Evolutionary conservation across 2,329 filamentous ascomycete species (phyloP).

Genomic region (Amesomyces nigricolor): DNA sequence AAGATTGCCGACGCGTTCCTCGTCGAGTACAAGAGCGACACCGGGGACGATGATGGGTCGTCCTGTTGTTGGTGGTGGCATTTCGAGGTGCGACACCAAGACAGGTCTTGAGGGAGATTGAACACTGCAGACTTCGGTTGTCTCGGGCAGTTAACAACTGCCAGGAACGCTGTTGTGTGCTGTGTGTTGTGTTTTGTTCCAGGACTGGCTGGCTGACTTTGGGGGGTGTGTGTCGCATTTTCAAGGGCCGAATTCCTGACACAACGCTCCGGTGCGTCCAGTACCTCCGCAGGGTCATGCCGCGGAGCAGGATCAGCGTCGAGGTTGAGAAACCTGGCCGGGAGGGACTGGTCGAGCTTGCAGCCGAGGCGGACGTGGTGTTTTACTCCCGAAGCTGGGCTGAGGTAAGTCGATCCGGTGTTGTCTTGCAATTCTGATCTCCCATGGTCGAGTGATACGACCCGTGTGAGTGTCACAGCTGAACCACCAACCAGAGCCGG

Average conservation of each 20-base stretch:
- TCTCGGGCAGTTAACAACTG: neutral
- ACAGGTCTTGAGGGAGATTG: neutral
- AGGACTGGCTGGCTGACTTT: neutral
- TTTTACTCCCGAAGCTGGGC: constrained; percentile 70
- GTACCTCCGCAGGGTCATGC: constrained; percentile 44
- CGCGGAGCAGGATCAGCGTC: constrained; percentile 53
- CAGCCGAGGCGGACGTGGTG: constrained; percentile 60
- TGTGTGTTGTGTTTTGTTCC: no score
- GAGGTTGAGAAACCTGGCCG: constrained; percentile 67
- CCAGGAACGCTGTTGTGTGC: neutral
- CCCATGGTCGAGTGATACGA: neutral
- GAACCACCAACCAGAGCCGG: constrained; percentile 24
- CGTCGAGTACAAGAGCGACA: constrained; percentile 15
- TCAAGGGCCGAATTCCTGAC: constrained; percentile 58
- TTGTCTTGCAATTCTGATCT: neutral
- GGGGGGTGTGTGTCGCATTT: neutral
- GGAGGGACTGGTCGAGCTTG: constrained; percentile 52
- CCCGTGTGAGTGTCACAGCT: neutral
- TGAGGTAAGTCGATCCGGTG: constrained; percentile 42
- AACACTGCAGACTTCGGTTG: neutral
- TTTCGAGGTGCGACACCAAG: constrained; percentile 53
- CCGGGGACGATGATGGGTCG: constrained; percentile 23
- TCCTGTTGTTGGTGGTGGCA: constrained; percentile 55
- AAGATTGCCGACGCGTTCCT: constrained; percentile 36
- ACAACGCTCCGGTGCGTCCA: constrained; percentile 55